These are phyloP conservation scores for Candida sanyiensis DNA, from an alignment of 805 yeast genomes.

Conservation along the genomic window DNA sequence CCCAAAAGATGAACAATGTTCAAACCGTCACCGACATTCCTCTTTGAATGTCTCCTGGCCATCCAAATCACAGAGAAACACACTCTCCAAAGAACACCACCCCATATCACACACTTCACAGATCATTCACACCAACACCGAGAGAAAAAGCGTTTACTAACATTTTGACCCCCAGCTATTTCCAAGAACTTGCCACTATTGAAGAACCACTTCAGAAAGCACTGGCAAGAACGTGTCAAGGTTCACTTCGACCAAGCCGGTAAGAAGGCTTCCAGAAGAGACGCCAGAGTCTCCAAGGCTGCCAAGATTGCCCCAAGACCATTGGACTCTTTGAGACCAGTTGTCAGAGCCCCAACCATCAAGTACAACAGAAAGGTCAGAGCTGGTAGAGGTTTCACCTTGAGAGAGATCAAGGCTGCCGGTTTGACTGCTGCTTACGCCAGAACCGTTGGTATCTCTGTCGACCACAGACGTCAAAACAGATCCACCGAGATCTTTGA, in stretches of 20 bases:
- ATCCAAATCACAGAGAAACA: too few relatives aligned
- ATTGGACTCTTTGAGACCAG: slow-evolving; percentile 91
- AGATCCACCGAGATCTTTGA: slow-evolving; percentile 93
- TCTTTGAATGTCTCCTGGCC: too few relatives aligned
- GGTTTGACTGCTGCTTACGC: slow-evolving; percentile 93
- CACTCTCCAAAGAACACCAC: too few relatives aligned
- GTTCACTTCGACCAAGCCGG: slow-evolving; percentile 99
- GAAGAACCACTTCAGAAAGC: slow-evolving; percentile 99
- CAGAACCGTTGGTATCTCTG: slow-evolving; percentile 97
- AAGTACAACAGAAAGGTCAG: slow-evolving; percentile 99
- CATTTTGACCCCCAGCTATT: slow-evolving; percentile 65
- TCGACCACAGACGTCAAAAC: slow-evolving; percentile 99
- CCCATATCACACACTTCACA: too few relatives aligned
- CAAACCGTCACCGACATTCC: too few relatives aligned
- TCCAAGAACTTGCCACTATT: slow-evolving; percentile 97
- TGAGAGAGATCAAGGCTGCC: slow-evolving; percentile 97
- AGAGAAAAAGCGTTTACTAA: slow-evolving; percentile 6
- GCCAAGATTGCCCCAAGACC: slow-evolving; percentile 97
- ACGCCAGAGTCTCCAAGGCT: slow-evolving; percentile 89
- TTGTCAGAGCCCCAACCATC: slow-evolving; percentile 98
- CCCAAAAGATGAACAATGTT: too few relatives aligned
- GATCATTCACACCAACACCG: too few relatives aligned
- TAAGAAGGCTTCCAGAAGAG: slow-evolving; percentile 96
- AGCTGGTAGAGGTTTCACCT: slow-evolving; percentile 99
- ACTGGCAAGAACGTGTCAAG: slow-evolving; percentile 99